Percentiles rank a stretch among this genome's conserved stretches.
Conservation (phyloP, 2,329 filamentous ascomycete genomes). For the Sporothrix dimorphospora region DNA sequence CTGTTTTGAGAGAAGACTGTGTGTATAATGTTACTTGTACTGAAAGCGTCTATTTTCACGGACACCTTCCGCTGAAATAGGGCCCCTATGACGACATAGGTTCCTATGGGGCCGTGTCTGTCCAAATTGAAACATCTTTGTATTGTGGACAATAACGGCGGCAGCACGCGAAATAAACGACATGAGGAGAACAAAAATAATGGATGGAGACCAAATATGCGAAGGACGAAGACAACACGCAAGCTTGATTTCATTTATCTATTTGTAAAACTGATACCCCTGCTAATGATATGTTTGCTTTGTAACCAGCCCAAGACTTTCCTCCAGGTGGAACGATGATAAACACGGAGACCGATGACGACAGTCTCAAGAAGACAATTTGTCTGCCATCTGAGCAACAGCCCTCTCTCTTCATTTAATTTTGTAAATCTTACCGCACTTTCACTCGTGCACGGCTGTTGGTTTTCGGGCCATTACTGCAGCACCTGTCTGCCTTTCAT, state of each 20-base stretch:
- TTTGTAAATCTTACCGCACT: not conserved
- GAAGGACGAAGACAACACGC: not conserved
- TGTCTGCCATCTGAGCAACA: not conserved
- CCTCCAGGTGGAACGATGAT: not conserved
- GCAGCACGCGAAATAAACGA: slow-evolving; percentile 7
- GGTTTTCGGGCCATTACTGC: not conserved
- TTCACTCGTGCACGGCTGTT: not conserved
- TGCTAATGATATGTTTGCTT: not conserved
- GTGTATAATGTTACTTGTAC: not conserved
- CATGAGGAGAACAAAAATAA: not conserved
- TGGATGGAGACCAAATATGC: not conserved
- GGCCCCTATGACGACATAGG: slow-evolving; percentile 15
- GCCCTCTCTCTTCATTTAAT: not conserved
- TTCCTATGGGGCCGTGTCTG: not conserved
- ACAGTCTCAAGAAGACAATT: not conserved
- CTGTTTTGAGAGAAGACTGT: not conserved
- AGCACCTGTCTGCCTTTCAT: not conserved
- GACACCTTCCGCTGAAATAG: not conserved
- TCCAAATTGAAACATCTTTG: not conserved
- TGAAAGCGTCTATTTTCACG: not conserved
- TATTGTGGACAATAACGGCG: not conserved
- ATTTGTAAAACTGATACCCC: not conserved
- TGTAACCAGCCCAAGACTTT: not conserved
- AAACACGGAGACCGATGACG: not conserved
- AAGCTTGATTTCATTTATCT: not conserved